A percentile compares a stretch with the other conserved stretches of the same genome.
phyloP scores from a whole-genome alignment of 306 rosid species.

The Arachis hypogaea region DNA sequence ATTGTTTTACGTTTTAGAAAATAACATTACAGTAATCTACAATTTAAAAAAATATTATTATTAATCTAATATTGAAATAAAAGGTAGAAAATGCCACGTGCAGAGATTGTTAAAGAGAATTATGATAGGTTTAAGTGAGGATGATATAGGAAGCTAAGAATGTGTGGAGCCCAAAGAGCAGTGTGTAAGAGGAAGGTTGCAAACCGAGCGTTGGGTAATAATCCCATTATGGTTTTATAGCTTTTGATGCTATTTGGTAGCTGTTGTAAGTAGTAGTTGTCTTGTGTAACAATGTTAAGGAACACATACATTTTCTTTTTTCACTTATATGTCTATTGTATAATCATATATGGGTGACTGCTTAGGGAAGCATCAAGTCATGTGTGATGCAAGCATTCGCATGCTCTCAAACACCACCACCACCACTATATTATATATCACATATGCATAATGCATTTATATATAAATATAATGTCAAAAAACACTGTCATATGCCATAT shows the following conservation, averaged over 20 bases:
- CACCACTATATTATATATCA: conserved; percentile 34
- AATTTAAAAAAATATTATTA: too few relatives aligned
- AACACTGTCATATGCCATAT: not conserved
- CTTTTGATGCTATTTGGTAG: conserved; percentile 51
- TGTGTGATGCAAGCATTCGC: conserved; percentile 71
- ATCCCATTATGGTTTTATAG: conserved; percentile 26
- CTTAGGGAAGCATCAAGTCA: conserved; percentile 75
- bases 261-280: conserved; percentile 28
- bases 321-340: not conserved
- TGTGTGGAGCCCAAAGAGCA: conserved; percentile 76
- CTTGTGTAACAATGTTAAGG: conserved; percentile 47
- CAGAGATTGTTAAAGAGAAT: conserved; percentile 32
- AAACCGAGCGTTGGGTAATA: conserved; percentile 38
- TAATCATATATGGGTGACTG: conserved; percentile 51
- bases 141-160: not conserved
- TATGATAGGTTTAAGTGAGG: not conserved
- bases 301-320: conserved; percentile 11
- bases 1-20: too few relatives aligned
- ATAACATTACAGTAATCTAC: rapidly evolving
- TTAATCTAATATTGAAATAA: too few relatives aligned
- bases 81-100: conserved; percentile 34
- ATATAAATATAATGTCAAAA: conserved; percentile 7
- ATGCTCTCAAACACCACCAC: conserved; percentile 40
- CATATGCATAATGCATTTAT: too few relatives aligned
- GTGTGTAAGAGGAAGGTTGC: conserved; percentile 48